A percentile compares a stretch with the other conserved stretches of the same genome.
Conservation (phyloP, 1,284 basidiomycete genomes). For the Somion occarium region DNA sequence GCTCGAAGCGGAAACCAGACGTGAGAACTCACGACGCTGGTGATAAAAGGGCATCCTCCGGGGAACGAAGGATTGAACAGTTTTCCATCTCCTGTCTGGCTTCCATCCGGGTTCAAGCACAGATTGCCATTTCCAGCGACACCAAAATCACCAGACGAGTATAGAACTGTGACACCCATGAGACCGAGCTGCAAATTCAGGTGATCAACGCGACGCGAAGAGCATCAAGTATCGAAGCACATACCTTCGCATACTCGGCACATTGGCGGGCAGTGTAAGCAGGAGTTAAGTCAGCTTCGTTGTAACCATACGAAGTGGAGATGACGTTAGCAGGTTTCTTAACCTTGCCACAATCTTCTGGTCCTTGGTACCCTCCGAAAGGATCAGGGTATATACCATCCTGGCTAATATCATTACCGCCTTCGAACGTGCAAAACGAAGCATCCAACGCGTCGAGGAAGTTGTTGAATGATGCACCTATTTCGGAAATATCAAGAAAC, state of each 20-base stretch:
- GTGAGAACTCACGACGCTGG: slow-evolving; percentile 38
- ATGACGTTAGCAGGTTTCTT: slow-evolving; percentile 45
- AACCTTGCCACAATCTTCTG: slow-evolving; percentile 39
- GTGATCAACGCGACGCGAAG: neutral
- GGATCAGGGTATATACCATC: slow-evolving; percentile 39
- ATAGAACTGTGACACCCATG: slow-evolving; percentile 44
- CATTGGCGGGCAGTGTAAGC: slow-evolving; percentile 48
- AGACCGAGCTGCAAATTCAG: slow-evolving; percentile 30
- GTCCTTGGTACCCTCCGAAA: slow-evolving; percentile 30
- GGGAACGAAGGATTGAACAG: slow-evolving; percentile 11
- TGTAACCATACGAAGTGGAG: slow-evolving; percentile 47
- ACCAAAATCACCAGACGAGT: slow-evolving; percentile 44
- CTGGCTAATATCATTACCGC: slow-evolving; percentile 37
- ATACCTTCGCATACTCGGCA: slow-evolving; percentile 44
- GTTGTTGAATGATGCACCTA: slow-evolving; percentile 39
- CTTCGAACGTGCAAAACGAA: slow-evolving; percentile 36
- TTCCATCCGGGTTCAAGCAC: slow-evolving; percentile 24
- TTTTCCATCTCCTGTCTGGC: slow-evolving; percentile 5
- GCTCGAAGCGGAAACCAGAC: neutral
- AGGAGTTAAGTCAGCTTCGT: slow-evolving; percentile 40
- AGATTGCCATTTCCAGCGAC: slow-evolving; percentile 45
- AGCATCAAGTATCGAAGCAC: no score
- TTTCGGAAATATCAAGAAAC: neutral
- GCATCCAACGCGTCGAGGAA: slow-evolving; percentile 41
- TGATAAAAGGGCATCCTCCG: slow-evolving; percentile 51